A percentile compares a stretch with the other conserved stretches of the same genome.
phyloP scores from a whole-genome alignment of 345 rosid genomes.

The Stellera chamaejasme region DNA sequence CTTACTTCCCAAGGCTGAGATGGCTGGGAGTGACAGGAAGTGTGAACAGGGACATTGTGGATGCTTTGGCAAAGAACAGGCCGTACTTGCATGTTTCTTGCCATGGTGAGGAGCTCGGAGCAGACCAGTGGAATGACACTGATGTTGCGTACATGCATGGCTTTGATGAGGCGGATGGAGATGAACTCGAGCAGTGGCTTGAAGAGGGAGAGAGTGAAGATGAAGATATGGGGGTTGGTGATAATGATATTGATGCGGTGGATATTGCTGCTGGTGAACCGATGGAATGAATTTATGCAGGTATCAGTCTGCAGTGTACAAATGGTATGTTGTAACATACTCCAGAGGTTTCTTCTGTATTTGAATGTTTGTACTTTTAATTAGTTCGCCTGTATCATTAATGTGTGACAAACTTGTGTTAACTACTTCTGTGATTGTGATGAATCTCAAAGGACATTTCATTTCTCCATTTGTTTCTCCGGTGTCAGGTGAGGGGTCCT shows the following conservation, averaged over 20 bases:
- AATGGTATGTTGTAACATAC: no score
- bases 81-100: constrained; percentile 57
- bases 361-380: no score
- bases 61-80: constrained; percentile 74
- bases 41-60: constrained; percentile 63
- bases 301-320: not conserved
- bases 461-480: no score
- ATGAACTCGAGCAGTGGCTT: constrained; percentile 45
- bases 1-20: constrained; percentile 80
- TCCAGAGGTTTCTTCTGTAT: no score
- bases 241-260: constrained; percentile 6
- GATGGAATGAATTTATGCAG: constrained; percentile 1
- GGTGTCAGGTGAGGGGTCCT: no score
- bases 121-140: constrained; percentile 45
- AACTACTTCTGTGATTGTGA: no score
- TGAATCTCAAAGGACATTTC: no score
- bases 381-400: no score
- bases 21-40: constrained; percentile 86
- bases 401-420: no score
- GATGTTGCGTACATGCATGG: constrained; percentile 40
- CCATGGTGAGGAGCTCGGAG: constrained; percentile 73
- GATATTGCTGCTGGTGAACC: constrained; percentile 6
- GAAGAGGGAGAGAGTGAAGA: constrained; percentile 27
- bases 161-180: constrained; percentile 44
- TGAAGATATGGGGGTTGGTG: constrained; percentile 27